A percentile compares a stretch with the other conserved stretches of the same genome.
Conservation (phyloP, 2,329 filamentous ascomycete species). For the Macrophomina pseudophaseolina region DNA sequence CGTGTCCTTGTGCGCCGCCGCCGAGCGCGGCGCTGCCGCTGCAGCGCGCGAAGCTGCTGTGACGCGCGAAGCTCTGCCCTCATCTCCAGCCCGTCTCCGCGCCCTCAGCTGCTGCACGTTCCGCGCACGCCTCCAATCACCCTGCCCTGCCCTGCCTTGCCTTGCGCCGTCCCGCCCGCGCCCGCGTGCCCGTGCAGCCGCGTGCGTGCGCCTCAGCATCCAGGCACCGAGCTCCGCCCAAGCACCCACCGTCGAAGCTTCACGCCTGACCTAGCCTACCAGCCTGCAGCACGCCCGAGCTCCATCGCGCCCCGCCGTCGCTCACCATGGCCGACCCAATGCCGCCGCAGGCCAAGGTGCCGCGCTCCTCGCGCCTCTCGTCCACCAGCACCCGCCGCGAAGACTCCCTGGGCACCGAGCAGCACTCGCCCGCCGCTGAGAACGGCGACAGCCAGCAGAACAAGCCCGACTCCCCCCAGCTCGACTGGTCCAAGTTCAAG, state of each 20-base stretch:
- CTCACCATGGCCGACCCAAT: conserved; percentile 8
- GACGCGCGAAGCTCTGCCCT: not conserved
- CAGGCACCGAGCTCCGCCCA: conserved; percentile 5
- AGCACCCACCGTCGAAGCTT: not conserved
- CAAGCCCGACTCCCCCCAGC: not conserved
- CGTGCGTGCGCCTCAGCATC: not conserved
- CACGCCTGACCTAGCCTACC: not conserved
- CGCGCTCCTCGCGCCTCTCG: not conserved
- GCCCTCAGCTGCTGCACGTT: not conserved
- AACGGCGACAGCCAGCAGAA: not conserved
- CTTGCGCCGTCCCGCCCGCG: not conserved
- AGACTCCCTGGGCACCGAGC: conserved; percentile 7
- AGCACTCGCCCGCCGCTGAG: not conserved
- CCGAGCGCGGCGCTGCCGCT: no score
- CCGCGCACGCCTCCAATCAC: not conserved
- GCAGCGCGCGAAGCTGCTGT: not conserved
- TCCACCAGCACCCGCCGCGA: conserved; percentile 11
- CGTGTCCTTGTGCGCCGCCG: no score
- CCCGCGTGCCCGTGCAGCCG: conserved; percentile 11
- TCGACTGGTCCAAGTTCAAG: conserved; percentile 25
- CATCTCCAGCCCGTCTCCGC: no score
- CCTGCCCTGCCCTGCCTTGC: no score
- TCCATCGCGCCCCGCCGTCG: not conserved
- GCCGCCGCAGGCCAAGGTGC: conserved; percentile 1
- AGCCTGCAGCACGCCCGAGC: conserved; percentile 1